Evolutionary conservation across 192 early-diverging fungal genomes (phyloP), one percentile per base, ranked within the genome.

Genomic region (Lobosporangium transversale): DNA sequence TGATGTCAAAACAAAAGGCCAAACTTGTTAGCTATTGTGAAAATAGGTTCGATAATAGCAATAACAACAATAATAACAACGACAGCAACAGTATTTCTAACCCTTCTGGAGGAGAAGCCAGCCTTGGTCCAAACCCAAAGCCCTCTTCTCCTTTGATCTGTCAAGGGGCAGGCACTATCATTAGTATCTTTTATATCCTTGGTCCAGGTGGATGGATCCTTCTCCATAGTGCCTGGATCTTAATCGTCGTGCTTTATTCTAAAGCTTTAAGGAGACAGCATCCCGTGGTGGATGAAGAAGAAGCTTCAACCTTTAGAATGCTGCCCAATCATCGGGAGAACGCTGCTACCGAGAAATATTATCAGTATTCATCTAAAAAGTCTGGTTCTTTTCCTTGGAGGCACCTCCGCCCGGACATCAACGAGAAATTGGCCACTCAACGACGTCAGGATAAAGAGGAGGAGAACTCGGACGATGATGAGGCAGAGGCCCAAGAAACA

Each of bases 131-230:
- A 35, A 23, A 18, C 29, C 5, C 8, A 4, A 32, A 23, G 12
- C 9, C 17, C 36, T 12, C 8, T 3, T 21, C 36, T 15, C 23
- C 43, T 6, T 15, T 42, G 15, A 40, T 47, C 24, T 75, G 70
- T 17, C 57, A 43, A 20, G 53, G 48, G 8, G 48, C 37, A 4
- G 32, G 36, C 0, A 30, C 56, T 4, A 15, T 76, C 9, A 23
- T 76, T 51, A 59, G 63, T 1, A 47, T 27, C 12, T 52, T 76
- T 21, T 76, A 76, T 12, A 50, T 62, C 32, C 8, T 67, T 8
- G 73, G 73, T 1, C 73, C 73, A 32, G 63, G 73, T 12, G 73
- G 64, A 1, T 76, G 73, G 73, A 55, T 76, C 36, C n/a, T 67
- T 1, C 53, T 76, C 2, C 73, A 76, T 9, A 62, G 37, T 23